Base-by-base conservation (phyloP, 2,329 filamentous ascomycete genomes). In the Achaetomium macrosporum region DNA sequence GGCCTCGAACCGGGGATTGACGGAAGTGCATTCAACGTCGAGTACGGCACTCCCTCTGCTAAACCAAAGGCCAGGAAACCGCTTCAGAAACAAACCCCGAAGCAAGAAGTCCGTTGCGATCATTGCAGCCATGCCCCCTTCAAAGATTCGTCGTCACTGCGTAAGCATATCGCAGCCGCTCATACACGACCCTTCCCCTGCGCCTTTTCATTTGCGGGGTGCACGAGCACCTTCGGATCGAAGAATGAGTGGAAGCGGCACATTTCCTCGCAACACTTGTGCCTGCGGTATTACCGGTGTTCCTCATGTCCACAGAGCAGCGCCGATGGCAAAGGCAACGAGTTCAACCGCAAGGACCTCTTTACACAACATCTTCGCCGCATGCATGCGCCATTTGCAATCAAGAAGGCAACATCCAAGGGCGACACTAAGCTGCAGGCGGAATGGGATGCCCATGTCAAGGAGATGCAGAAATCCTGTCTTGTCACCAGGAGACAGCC, bases 161-260 rank as follows among this genome's bases (percentile, higher is more conserved):
- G 82, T 31, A 85, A 85, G 61, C 83, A 87, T 61, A 78, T 86
- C 45, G 82, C 83, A 6, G 82, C 83, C 2, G 81, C 82, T 2
- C 84, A 87, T 57, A 87, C 83, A 0, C 77, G 84, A 17, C 84
- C 85, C 0, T 97, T 96, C 62, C 83, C 85, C 0, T 99, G 92
- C 65, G 88, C 88, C 2, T 92, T 96, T 65, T 83, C 85, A 1
- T 85, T 85, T 62, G 95, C 92, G 39, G 89, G 88, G 16, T 99
- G 92, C 68, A 73, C 71, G 0, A 90, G 89, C 61, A 88, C 84
- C 0, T 96, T 97, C 67, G 84, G 85, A 1, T 92, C 88, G 15
- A 97, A 96, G 71, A 96, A 97, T 65, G 92, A 97, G 68, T 99
- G 92, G 92, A 97, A 97, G 69, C 82, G 92, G 3, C 93, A 99